Evolutionary conservation across 2,329 filamentous ascomycete species (phyloP).

Genomic region (Chaetomium sp.): DNA sequence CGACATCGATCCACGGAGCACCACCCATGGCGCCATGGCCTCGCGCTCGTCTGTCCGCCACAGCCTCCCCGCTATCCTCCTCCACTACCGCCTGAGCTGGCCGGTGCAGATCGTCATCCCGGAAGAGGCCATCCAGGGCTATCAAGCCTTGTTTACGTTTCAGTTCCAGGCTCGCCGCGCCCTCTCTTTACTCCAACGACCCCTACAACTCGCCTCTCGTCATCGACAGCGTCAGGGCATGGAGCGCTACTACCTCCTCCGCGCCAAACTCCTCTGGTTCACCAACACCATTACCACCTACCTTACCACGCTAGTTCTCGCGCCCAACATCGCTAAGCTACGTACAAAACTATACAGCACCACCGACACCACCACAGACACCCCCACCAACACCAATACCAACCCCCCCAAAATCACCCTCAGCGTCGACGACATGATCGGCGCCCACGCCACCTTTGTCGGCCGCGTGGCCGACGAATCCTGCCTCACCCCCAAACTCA

Average conservation of each 20-base stretch:
- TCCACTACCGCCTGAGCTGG: conserved; percentile 64
- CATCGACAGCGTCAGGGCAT: conserved; percentile 24
- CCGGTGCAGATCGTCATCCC: conserved; percentile 66
- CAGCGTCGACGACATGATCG: conserved; percentile 78
- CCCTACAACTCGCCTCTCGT: conserved; percentile 30
- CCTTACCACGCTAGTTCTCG: conserved; percentile 65
- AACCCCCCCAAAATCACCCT: conserved; percentile 39
- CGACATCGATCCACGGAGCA: conserved; percentile 37
- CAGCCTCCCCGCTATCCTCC: conserved; percentile 54
- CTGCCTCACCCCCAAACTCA: conserved; percentile 61
- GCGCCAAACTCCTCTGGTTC: conserved; percentile 71
- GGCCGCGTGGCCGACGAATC: conserved; percentile 59
- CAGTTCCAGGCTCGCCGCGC: conserved; percentile 72
- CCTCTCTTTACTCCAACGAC: conserved; percentile 56
- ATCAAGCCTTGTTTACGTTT: conserved; percentile 68
- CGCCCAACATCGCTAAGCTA: conserved; percentile 53
- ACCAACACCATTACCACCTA: conserved; percentile 68
- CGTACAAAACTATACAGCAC: conserved; percentile 43
- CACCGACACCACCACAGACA: conserved; percentile 47
- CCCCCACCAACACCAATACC: background rate
- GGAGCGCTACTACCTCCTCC: conserved; percentile 52
- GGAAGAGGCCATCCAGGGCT: conserved; percentile 54
- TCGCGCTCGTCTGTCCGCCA: conserved; percentile 53
- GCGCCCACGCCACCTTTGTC: conserved; percentile 58
- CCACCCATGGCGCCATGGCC: conserved; percentile 34